Evolutionary conservation across 2,329 filamentous ascomycete species (phyloP), one percentile per base, ranked within the genome.

Genomic region (Xylariomycetidae sp.): DNA sequence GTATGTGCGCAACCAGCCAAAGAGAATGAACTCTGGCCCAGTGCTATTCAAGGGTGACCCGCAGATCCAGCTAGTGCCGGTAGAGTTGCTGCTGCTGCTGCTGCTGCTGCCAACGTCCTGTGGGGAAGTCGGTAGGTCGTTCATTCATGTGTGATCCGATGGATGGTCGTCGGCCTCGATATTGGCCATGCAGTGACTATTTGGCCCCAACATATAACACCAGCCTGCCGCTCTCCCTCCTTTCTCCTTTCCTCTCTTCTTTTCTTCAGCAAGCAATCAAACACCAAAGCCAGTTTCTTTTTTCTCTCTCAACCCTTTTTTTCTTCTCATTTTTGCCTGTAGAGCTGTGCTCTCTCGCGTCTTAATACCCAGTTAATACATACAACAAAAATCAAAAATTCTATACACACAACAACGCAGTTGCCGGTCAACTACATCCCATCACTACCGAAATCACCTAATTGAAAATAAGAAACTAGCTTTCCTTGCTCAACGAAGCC

Each of bases 221-320:
- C 47, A 52, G 50, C 49, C 46, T 50, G 50, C 57, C 56, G 56
- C 54, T 56, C 57, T 57, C 53, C 54, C 52, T 49, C 50, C 53
- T 65, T 68, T 62, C 62, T 67, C 69, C 63, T 71, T 67, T 56
- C 49, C 54, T 57, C 54, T 61, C 54, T 47, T 46, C 51, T 53
- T 52, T 57, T 77, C 78, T 70, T 70, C 70, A 82, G 80, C 80
- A 84, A 84, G 79, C 67, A 66, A 55, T 69, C 62, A 71, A 71
- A 65, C 55, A 51, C 58, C 61, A 56, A 69, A 69, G 67, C 66
- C 64, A 62, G 63, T 68, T 61, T 62, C 67, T 69, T 63, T 69
- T 75, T 71, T 67, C 57, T 53, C 54, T 59, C 56, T 59, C 50
- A 42, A 45, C 53, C 53, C 49, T 57, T 50, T 45, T 49, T 41